Evolutionary conservation across 805 yeast genomes (phyloP).

Genomic region (Cyberlindnera americana): DNA sequence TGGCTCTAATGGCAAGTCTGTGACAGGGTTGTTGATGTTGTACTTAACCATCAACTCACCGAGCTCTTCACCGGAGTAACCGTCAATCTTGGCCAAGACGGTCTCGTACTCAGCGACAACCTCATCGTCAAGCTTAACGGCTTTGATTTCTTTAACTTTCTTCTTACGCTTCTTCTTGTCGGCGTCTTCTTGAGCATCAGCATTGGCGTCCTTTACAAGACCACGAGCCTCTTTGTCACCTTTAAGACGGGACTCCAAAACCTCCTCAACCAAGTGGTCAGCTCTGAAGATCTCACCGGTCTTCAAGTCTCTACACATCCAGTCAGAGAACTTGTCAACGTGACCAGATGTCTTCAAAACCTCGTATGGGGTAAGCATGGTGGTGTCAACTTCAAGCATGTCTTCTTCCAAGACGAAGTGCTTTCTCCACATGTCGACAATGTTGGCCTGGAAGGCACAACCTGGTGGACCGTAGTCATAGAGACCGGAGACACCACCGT

Average conservation of each 20-base stretch:
- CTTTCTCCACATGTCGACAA: conserved; percentile 94
- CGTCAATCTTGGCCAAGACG: conserved; percentile 91
- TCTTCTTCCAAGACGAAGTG: conserved; percentile 97
- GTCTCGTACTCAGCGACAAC: conserved; percentile 78
- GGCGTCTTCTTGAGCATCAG: conserved; percentile 62
- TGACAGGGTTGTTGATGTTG: conserved; percentile 87
- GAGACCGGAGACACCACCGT: conserved; percentile 97
- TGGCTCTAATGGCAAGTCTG: conserved; percentile 78
- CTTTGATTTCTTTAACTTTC: conserved; percentile 94
- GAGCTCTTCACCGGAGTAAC: conserved; percentile 87
- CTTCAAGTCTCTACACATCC: conserved; percentile 96
- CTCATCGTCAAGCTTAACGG: conserved; percentile 77
- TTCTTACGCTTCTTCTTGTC: conserved; percentile 92
- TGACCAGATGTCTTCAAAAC: conserved; percentile 98
- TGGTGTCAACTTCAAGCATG: conserved; percentile 97
- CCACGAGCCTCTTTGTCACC: conserved; percentile 99
- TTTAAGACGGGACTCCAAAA: conserved; percentile 89
- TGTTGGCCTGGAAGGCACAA: conserved; percentile 95
- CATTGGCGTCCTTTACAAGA: conserved; percentile 45
- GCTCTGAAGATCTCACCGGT: conserved; percentile 99
- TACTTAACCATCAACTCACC: conserved; percentile 84
- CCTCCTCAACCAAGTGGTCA: conserved; percentile 97
- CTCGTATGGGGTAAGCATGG: conserved; percentile 97
- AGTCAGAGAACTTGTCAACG: conserved; percentile 97
- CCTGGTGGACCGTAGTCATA: conserved; percentile 99